These are phyloP conservation scores for Trichoderma asperellum DNA, from an alignment of 2,329 filamentous ascomycete genomes.

Conservation along the genomic window DNA sequence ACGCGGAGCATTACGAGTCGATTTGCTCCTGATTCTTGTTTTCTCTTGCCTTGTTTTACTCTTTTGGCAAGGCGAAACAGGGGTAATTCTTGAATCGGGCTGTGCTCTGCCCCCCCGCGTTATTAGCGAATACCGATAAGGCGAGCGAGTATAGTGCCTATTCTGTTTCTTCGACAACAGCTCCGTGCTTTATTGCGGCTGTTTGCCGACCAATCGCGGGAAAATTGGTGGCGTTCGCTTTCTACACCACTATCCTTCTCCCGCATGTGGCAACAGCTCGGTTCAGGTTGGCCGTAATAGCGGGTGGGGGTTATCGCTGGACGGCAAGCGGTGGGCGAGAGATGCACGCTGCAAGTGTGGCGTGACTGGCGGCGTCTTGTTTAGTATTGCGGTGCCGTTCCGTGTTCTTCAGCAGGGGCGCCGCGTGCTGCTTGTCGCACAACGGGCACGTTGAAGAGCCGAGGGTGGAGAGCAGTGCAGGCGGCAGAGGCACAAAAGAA, in stretches of 20 bases:
- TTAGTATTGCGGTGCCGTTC: not conserved
- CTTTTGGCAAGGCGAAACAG: constrained; percentile 1
- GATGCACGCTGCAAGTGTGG: not conserved
- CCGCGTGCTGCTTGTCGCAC: not conserved
- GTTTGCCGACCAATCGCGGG: not conserved
- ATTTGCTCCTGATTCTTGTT: not conserved
- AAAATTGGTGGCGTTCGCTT: constrained; percentile 12
- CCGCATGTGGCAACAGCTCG: not conserved
- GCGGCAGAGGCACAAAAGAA: not conserved
- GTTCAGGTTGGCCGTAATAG: not conserved
- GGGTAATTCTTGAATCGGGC: not conserved
- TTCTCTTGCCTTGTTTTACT: not conserved
- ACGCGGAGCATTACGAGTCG: not conserved
- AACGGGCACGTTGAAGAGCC: not conserved
- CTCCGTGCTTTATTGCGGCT: not conserved
- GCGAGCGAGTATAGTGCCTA: no score
- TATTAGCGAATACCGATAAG: not conserved
- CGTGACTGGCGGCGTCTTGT: not conserved
- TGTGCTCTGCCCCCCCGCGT: not conserved
- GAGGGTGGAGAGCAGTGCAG: not conserved
- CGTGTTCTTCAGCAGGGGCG: not conserved
- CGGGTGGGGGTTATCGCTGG: not conserved
- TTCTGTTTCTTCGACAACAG: not conserved
- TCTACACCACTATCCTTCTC: not conserved
- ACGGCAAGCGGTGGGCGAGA: not conserved